Evolutionary conservation across 2,329 filamentous ascomycete species (phyloP).

Genomic region (Apiospora marii): DNA sequence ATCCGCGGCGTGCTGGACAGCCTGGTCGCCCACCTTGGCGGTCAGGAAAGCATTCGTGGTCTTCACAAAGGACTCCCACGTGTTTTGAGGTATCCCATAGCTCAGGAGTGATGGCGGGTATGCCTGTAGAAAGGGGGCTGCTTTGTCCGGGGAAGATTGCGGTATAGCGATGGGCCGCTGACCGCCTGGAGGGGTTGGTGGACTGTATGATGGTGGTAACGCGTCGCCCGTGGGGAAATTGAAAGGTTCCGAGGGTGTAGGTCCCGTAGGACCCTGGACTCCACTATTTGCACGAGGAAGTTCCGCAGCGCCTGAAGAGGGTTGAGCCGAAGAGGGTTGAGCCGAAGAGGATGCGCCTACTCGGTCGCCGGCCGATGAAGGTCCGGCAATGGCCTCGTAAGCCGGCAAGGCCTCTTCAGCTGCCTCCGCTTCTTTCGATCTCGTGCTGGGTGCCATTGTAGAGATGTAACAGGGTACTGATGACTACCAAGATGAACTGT

Average conservation of each 20-base stretch:
- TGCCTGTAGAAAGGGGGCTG: slow-evolving; percentile 49
- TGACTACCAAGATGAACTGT: neutral
- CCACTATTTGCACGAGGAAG: neutral
- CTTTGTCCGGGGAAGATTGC: slow-evolving; percentile 44
- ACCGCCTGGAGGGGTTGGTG: slow-evolving; percentile 13
- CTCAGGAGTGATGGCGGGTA: slow-evolving; percentile 49
- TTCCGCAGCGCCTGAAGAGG: neutral
- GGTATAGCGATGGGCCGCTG: slow-evolving; percentile 50
- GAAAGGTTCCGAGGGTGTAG: slow-evolving; percentile 44
- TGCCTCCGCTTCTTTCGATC: slow-evolving; percentile 9
- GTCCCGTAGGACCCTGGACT: slow-evolving; percentile 37
- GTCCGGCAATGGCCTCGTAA: slow-evolving; percentile 17
- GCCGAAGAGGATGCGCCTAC: neutral
- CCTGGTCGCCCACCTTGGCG: slow-evolving; percentile 53
- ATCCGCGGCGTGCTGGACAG: slow-evolving; percentile 52
- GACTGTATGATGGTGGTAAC: slow-evolving; percentile 42
- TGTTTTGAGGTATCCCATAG: slow-evolving; percentile 40
- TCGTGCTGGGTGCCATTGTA: neutral
- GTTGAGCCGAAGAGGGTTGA: slow-evolving; percentile 3
- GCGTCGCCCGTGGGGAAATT: slow-evolving; percentile 46
- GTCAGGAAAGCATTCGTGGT: slow-evolving; percentile 56
- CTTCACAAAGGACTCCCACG: slow-evolving; percentile 39
- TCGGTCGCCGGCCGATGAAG: slow-evolving; percentile 1
- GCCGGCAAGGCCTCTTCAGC: slow-evolving; percentile 9
- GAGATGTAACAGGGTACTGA: neutral